Evolutionary conservation across 2,329 filamentous ascomycete species (phyloP), one percentile per base, ranked within the genome.

Genomic region (Xylaria sp.): DNA sequence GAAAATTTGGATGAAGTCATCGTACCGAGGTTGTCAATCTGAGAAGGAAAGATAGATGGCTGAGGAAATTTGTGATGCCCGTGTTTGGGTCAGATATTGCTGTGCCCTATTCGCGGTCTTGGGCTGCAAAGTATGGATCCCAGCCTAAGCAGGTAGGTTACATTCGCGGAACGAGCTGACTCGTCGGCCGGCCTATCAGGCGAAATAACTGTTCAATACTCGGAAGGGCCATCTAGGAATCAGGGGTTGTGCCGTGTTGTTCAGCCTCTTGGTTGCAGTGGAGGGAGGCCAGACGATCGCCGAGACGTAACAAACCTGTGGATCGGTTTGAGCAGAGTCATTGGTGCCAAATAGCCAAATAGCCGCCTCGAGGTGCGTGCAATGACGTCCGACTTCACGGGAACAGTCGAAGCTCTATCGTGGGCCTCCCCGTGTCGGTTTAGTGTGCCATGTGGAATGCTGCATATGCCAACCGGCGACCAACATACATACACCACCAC

Each of bases 181-280:
- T 38, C 46, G 51, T 40, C 46, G 45, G 38, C 37, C 35, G 55
- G 42, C 51, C 23, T 55, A 51, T 49, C 33, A 53, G 51, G 56
- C 25, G 51, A 25, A n/a, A 42, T 33, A 12, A 51, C 25, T 25
- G 19, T n/a, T 8, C 14, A 43, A 47, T 17, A 17, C 61, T 47
- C 46, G 47, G 56, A 63, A 46, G 28, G 46, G 51, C n/a, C 47
- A 56, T 63, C 31, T 57, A 28, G 51, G 38, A 37, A 52, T 49
- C 38, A 56, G 51, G 46, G 56, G 56, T 37, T 40, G 46, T 42
- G 43, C 56, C 56, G 46, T 42, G 38, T 47, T 15, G 46, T 60
- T 63, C 45, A 63, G 61, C 61, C 61, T 60, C 57, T 63, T 45
- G 56, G 61, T 63, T 46, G 57, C 46, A 52, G 61, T 53, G 52